Base-by-base conservation (phyloP, 371 early-diverging fungal species). In the Mucor plumbeus region DNA sequence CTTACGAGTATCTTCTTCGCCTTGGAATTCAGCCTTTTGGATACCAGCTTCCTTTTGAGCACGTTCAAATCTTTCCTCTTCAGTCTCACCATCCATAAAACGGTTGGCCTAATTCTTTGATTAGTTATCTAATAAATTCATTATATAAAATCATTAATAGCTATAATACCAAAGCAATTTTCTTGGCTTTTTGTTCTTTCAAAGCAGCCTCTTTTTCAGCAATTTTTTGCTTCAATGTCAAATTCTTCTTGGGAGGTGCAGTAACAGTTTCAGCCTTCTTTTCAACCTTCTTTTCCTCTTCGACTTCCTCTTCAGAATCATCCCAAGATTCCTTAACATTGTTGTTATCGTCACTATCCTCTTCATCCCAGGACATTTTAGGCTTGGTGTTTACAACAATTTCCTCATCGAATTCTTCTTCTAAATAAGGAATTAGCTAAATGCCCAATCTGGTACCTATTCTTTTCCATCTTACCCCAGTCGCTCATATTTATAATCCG, bases 321-420 rank as follows among this genome's bases (percentile, higher is more conserved):
- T 91, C 93, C 38, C 84, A 79, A 58, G 89, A 92, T 79, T 90
- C 79, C 31, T 81, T 87, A 56, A 88, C 87, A 39, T 56, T 64
- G 15, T 40, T 41, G 31, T 66, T 58, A 38, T 92, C 94, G 17
- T 90, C 90, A 10, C 74, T 88, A 62, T 94, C 94, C 67, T 95
- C 96, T 66, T 93, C 94, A 50, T 90, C 92, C 94, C 94, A 94
- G 31, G 72, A 58, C 72, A 72, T 72, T 43, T 65, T 68, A 9
- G 72, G 72, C 64, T 80, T 78, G 39, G 67, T 73, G 47, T 70
- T 72, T n/a, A 71, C 65, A 9, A 68, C 65, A 55, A 73, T 68
- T 34, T 77, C 71, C 15, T 63, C 39, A 19, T 81, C 76, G 53
- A 69, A 67, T 73, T 82, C 82, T 62, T 82, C 82, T 69, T 79